Evolutionary conservation across 177 flowering plant genomes (phyloP).

Genomic region (Vitis hybrid): DNA sequence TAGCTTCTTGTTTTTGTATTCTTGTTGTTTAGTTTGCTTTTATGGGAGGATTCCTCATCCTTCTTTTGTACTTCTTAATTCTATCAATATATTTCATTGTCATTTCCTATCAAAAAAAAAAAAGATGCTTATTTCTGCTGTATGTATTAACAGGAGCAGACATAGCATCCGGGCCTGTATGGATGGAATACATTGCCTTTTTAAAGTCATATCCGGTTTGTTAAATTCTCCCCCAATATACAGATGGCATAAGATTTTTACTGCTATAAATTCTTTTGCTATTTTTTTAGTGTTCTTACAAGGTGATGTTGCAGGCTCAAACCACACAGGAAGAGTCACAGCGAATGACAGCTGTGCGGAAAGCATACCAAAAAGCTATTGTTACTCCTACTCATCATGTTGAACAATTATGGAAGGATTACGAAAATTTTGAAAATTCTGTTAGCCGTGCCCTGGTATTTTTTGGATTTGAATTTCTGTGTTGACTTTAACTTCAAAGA

Average conservation of each 20-base stretch:
- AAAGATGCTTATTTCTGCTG: slow-evolving; percentile 5
- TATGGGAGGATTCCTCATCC: too few species aligned
- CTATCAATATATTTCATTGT: too few species aligned
- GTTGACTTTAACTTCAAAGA: background rate
- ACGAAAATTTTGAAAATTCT: slow-evolving; percentile 95
- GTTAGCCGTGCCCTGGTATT: slow-evolving; percentile 92
- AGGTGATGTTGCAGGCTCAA: slow-evolving; percentile 51
- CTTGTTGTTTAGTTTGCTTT: too few species aligned
- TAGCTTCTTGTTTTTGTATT: too few species aligned
- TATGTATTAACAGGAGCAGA: slow-evolving; percentile 68
- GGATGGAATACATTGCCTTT: slow-evolving; percentile 93
- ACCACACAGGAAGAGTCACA: slow-evolving; percentile 82
- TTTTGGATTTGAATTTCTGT: slow-evolving; percentile 8
- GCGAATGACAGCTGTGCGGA: slow-evolving; percentile 79
- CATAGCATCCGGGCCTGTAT: slow-evolving; percentile 90
- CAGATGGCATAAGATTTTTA: background rate
- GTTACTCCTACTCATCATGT: slow-evolving; percentile 90
- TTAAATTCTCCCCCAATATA: slow-evolving; percentile 9
- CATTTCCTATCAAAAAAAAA: too few species aligned
- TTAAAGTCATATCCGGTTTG: slow-evolving; percentile 82
- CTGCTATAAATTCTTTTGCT: background rate
- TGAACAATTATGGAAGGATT: slow-evolving; percentile 97
- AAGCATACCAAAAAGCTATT: slow-evolving; percentile 89
- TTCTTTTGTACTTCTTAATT: too few species aligned
- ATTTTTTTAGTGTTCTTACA: slow-evolving; percentile 6